These are phyloP conservation scores for Rhodotorula taiwanensis DNA, from an alignment of 768 basidiomycete species.

Conservation along the genomic window DNA sequence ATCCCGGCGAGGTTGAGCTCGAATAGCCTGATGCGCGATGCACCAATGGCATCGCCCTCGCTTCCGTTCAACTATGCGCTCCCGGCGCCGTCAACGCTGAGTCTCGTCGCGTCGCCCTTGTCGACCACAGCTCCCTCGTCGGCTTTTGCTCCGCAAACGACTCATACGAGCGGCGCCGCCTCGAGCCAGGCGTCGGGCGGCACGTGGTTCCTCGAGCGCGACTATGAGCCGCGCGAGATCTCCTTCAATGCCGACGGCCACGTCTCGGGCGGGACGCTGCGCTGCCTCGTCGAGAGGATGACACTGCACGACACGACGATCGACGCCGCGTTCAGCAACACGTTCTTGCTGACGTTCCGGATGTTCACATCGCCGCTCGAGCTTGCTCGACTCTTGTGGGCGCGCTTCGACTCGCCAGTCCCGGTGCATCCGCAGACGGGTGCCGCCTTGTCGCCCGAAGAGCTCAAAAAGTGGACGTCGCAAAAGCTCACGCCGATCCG, in stretches of 20 bases:
- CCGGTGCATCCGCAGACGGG: constrained; percentile 51
- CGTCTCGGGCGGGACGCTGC: constrained; percentile 81
- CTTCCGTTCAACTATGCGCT: no score
- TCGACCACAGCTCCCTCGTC: background rate
- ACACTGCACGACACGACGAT: constrained; percentile 88
- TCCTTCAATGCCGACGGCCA: constrained; percentile 83
- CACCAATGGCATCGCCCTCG: no score
- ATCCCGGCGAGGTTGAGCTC: background rate
- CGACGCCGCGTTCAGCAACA: constrained; percentile 73
- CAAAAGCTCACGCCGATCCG: constrained; percentile 83
- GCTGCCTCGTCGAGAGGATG: constrained; percentile 90
- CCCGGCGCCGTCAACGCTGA: no score
- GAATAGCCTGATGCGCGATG: background rate
- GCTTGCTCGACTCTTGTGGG: constrained; percentile 67
- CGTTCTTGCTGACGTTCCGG: constrained; percentile 94
- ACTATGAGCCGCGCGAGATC: constrained; percentile 75
- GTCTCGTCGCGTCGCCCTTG: background rate
- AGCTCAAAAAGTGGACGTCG: constrained; percentile 70
- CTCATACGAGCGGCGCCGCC: no score
- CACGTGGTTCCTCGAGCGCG: constrained; percentile 44
- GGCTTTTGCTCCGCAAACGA: no score
- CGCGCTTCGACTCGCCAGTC: constrained; percentile 67
- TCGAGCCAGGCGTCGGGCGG: background rate
- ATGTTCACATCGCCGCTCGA: constrained; percentile 73
- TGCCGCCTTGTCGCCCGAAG: constrained; percentile 52